phyloP scores from a whole-genome alignment of 495 filamentous ascomycete genomes.

The Entonaema liquescens region DNA sequence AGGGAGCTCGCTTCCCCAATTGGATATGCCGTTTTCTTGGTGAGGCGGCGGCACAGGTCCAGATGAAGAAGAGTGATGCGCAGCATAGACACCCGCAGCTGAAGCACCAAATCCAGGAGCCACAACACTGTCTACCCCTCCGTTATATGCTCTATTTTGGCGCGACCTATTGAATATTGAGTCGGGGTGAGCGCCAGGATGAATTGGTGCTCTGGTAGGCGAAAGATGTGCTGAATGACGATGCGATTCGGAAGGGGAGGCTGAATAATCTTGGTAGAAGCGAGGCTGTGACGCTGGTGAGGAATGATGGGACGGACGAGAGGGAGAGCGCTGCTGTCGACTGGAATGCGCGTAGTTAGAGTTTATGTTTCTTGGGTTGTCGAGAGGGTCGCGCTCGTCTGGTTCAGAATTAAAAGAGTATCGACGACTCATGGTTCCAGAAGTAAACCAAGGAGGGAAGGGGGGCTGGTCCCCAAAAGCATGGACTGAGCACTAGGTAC shows the following conservation, averaged over 20 bases:
- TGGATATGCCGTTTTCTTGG: conserved; percentile 40
- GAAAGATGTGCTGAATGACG: conserved; percentile 30
- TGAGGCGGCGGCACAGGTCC: conserved; percentile 40
- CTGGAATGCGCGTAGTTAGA: conserved; percentile 34
- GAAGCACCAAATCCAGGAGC: conserved; percentile 4
- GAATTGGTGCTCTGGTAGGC: conserved; percentile 33
- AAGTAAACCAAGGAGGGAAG: not conserved
- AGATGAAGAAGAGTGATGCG: conserved; percentile 37
- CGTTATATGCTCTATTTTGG: conserved; percentile 49
- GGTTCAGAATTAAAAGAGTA: conserved; percentile 49
- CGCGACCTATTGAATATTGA: conserved; percentile 54
- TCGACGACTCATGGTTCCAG: conserved; percentile 36
- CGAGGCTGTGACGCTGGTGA: conserved; percentile 36
- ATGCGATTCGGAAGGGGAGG: conserved; percentile 32
- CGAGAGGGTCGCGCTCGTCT: conserved; percentile 53
- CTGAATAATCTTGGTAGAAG: conserved; percentile 40
- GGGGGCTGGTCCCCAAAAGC: not conserved
- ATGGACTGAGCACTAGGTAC: not conserved
- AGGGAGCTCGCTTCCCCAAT: conserved; percentile 48
- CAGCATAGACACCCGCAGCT: conserved; percentile 15
- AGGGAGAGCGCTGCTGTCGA: conserved; percentile 8
- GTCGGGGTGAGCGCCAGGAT: conserved; percentile 54
- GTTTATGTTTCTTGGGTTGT: conserved; percentile 23
- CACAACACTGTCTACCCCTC: conserved; percentile 28
- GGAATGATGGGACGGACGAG: conserved; percentile 8